Evolutionary conservation across 441 rosid species (phyloP).

Genomic region (Adansonia rubrostipa): DNA sequence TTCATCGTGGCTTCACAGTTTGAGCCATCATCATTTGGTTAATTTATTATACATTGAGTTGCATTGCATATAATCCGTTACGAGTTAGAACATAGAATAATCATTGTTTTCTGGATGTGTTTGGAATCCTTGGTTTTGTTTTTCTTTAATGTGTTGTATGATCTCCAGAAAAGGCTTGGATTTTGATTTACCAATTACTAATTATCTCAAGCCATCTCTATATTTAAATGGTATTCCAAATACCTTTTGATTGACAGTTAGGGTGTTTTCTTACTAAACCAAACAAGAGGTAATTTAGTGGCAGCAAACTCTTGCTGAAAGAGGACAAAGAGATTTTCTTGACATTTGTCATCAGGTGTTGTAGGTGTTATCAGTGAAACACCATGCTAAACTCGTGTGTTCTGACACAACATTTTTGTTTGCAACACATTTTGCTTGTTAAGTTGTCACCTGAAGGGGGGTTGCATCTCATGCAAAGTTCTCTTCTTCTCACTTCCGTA

Average conservation of each 20-base stretch:
- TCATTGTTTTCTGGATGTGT: not conserved
- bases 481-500: constrained; percentile 23
- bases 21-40: constrained; percentile 9
- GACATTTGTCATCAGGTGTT: constrained; percentile 33
- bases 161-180: not conserved
- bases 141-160: not conserved
- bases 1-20: not conserved
- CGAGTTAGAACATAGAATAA: not conserved
- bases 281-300: not conserved
- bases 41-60: constrained; percentile 1
- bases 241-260: not conserved
- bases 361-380: constrained; percentile 33
- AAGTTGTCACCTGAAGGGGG: constrained; percentile 24
- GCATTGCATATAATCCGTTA: not conserved
- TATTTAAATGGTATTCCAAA: not conserved
- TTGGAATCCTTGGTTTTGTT: constrained; percentile 2
- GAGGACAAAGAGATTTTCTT: constrained; percentile 18
- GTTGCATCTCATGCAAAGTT: constrained; percentile 30
- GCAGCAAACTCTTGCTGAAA: not conserved
- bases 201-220: not conserved
- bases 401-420: constrained; percentile 31
- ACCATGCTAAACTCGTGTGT: constrained; percentile 40
- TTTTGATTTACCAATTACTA: not conserved
- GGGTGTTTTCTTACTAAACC: constrained; percentile 1
- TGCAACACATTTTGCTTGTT: constrained; percentile 22